Conservation (phyloP, 805 yeast genomes). For the Yarrowia bubula region DNA sequence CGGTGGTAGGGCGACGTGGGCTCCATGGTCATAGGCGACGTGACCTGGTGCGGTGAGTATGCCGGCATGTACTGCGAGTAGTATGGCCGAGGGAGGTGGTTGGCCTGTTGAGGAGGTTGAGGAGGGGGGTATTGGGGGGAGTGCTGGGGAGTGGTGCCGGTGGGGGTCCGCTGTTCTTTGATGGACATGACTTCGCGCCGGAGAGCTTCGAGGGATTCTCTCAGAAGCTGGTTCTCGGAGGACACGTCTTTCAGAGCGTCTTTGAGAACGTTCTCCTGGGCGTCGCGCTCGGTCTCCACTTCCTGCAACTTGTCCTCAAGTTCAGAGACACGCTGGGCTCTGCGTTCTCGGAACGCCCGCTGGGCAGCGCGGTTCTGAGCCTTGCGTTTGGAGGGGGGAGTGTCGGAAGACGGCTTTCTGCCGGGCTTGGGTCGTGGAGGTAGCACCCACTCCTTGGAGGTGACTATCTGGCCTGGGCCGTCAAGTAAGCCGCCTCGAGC, state of each 20-base stretch:
- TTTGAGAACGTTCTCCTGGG: conserved; percentile 43
- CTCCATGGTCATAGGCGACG: conserved; percentile 41
- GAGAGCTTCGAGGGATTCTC: conserved; percentile 38
- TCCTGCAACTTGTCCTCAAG: conserved; percentile 67
- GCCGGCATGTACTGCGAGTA: conserved; percentile 31
- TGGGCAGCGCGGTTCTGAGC: conserved; percentile 96
- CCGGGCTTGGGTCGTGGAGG: conserved; percentile 78
- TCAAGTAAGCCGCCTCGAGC: conserved; percentile 19
- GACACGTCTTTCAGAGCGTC: conserved; percentile 33
- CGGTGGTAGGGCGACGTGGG: conserved; percentile 8
- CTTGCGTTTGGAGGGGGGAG: conserved; percentile 81
- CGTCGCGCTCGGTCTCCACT: conserved; percentile 63
- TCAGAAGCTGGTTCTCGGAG: conserved; percentile 42
- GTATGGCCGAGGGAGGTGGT: conserved; percentile 29
- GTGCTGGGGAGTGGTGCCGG: neutral
- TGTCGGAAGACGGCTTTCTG: conserved; percentile 62
- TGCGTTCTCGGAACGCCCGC: conserved; percentile 81
- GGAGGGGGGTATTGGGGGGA: neutral
- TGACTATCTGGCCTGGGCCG: conserved; percentile 38
- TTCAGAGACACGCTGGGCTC: conserved; percentile 78
- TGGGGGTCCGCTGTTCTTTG: conserved; percentile 8
- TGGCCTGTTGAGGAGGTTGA: neutral
- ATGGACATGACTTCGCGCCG: conserved; percentile 13
- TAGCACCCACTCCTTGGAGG: conserved; percentile 77
- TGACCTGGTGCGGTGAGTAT: conserved; percentile 40